These are phyloP conservation scores for Leccinum incarnatum DNA, from an alignment of 768 basidiomycete species.

Conservation along the genomic window DNA sequence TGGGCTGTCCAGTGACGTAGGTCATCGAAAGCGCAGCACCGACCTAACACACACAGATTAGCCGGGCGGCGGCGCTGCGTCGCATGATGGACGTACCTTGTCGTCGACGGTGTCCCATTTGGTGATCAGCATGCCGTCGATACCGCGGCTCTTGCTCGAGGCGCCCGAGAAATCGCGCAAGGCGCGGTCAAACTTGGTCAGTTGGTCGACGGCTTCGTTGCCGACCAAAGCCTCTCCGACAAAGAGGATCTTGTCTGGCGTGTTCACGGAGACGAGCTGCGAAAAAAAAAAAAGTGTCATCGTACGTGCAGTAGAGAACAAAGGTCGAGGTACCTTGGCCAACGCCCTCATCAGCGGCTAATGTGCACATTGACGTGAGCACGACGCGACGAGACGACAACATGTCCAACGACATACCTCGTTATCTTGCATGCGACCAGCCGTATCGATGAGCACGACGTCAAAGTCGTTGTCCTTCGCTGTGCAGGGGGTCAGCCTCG, in stretches of 20 bases:
- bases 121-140: conserved; percentile 97
- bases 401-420: conserved; percentile 53
- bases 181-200: conserved; percentile 94
- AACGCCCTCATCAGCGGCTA: conserved; percentile 96
- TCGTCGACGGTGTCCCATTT: conserved; percentile 99
- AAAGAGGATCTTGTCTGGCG: conserved; percentile 95
- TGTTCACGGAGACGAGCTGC: conserved; percentile 89
- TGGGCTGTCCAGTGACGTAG: conserved; percentile 97
- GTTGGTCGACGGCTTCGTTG: conserved; percentile 97
- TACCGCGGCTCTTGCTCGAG: conserved; percentile 76
- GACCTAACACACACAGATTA: conserved; percentile 52
- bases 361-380: conserved; percentile 6
- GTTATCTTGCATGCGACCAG: conserved; percentile 99
- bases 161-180: conserved; percentile 87
- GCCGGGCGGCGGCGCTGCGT: neutral
- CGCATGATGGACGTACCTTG: conserved; percentile 72
- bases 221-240: conserved; percentile 98
- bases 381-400: neutral
- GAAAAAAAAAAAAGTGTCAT: conserved; percentile 2
- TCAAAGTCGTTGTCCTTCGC: conserved; percentile 90
- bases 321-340: conserved; percentile 65
- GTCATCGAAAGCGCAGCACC: conserved; percentile 99
- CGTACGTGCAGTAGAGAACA: neutral
- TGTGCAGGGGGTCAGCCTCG: conserved; percentile 31
- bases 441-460: conserved; percentile 96